Evolutionary conservation across 2,329 filamentous ascomycete genomes (phyloP).

Genomic region (Colletotrichum musae): DNA sequence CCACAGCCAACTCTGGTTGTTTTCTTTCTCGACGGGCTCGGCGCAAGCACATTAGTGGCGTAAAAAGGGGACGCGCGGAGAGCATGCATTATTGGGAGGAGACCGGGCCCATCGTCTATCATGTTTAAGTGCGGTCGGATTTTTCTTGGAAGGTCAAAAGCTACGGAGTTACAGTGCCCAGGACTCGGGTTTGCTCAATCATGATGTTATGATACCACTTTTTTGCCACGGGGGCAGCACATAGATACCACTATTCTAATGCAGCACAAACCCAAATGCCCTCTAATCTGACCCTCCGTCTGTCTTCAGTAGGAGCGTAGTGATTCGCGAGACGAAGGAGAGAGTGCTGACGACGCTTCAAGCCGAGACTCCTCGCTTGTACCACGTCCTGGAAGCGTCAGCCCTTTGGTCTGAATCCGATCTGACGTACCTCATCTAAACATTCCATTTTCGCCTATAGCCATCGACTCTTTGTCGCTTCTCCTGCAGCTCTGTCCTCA

Average conservation of each 20-base stretch:
- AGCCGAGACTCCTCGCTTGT: too few species aligned
- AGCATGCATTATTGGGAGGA: too few species aligned
- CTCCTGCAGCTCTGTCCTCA: neutral
- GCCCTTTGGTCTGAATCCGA: neutral
- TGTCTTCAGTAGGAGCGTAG: too few species aligned
- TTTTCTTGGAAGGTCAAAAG: too few species aligned
- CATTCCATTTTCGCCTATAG: neutral
- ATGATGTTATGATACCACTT: slow-evolving; percentile 37
- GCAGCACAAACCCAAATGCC: neutral
- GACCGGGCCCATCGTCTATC: neutral
- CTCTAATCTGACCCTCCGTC: too few species aligned
- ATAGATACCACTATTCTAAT: slow-evolving; percentile 33
- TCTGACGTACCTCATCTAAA: neutral
- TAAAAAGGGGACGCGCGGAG: neutral
- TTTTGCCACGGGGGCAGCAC: slow-evolving; percentile 32
- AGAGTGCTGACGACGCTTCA: too few species aligned
- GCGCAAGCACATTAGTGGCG: slow-evolving; percentile 3
- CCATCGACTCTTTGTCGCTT: neutral
- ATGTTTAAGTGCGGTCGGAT: slow-evolving; percentile 5
- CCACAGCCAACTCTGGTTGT: neutral
- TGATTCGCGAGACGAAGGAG: too few species aligned
- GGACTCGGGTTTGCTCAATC: slow-evolving; percentile 13
- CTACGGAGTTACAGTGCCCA: neutral
- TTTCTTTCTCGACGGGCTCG: neutral
- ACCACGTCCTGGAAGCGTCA: neutral